These are phyloP conservation scores for Scheffersomyces quercinus DNA, from an alignment of 1,139 yeast species.

Conservation along the genomic window DNA sequence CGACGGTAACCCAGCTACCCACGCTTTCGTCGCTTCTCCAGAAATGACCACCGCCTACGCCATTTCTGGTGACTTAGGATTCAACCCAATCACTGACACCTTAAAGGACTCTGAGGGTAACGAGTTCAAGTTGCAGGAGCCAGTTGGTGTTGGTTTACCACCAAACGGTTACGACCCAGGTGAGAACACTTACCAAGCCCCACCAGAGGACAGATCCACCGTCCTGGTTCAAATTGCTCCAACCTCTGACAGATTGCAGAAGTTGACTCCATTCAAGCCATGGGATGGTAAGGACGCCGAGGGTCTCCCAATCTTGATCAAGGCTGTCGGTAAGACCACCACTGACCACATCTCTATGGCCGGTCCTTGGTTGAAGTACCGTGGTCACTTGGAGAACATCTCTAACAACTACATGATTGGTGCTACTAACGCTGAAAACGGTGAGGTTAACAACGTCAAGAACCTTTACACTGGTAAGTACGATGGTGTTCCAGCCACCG, in stretches of 20 bases:
- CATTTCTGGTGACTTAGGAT: conserved; percentile 95
- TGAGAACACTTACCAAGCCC: conserved; percentile 96
- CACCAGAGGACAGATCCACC: conserved; percentile 81
- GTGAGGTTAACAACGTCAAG: conserved; percentile 88
- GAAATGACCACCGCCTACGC: conserved; percentile 97
- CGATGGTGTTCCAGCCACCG: conserved; percentile 96
- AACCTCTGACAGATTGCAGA: conserved; percentile 64
- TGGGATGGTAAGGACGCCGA: conserved; percentile 97
- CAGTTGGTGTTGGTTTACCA: conserved; percentile 93
- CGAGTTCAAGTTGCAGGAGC: conserved; percentile 90
- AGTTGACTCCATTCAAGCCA: conserved; percentile 50
- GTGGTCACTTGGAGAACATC: conserved; percentile 99
- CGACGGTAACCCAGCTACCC: conserved; percentile 98
- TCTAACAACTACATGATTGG: conserved; percentile 99
- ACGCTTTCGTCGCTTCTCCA: conserved; percentile 98
- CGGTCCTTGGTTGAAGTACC: conserved; percentile 99
- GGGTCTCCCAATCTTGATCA: conserved; percentile 89
- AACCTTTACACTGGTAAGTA: conserved; percentile 91
- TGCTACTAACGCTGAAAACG: conserved; percentile 96
- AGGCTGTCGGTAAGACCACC: conserved; percentile 97
- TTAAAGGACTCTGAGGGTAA: conserved; percentile 93
- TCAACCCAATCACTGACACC: conserved; percentile 96
- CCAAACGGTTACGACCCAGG: conserved; percentile 90
- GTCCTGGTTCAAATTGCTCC: conserved; percentile 82
- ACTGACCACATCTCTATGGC: conserved; percentile 99